Evolutionary conservation across 495 filamentous ascomycete species (phyloP).

Genomic region (Neurospora sp.): DNA sequence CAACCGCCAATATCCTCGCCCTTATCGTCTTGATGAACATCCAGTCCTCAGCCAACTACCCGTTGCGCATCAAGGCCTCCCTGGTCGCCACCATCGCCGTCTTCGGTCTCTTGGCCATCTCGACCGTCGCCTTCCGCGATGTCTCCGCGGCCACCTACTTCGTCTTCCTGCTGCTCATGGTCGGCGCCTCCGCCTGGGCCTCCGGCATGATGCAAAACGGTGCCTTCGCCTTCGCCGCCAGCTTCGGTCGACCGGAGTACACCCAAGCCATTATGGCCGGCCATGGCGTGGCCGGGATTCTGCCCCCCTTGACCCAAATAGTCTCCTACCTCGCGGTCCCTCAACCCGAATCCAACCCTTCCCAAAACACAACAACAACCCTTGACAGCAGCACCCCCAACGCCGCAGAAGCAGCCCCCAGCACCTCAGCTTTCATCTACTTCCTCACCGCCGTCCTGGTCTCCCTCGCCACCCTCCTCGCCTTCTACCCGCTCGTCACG

Average conservation of each 20-base stretch:
- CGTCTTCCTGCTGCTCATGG: slow-evolving; percentile 70
- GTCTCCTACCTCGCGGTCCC: slow-evolving; percentile 66
- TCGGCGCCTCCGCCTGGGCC: slow-evolving; percentile 65
- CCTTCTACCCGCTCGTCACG: slow-evolving; percentile 37
- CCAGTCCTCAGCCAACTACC: slow-evolving; percentile 73
- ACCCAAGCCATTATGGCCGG: slow-evolving; percentile 95
- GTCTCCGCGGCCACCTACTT: slow-evolving; percentile 59
- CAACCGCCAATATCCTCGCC: slow-evolving; percentile 64
- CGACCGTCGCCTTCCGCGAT: slow-evolving; percentile 55
- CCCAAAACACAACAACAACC: not conserved
- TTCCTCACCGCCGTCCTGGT: slow-evolving; percentile 76
- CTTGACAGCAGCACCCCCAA: slow-evolving; percentile 1
- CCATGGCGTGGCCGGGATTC: slow-evolving; percentile 83
- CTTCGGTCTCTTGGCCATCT: slow-evolving; percentile 70
- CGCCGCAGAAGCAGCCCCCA: slow-evolving; percentile 12
- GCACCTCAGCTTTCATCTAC: slow-evolving; percentile 75
- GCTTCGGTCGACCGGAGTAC: slow-evolving; percentile 74
- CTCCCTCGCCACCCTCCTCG: slow-evolving; percentile 49
- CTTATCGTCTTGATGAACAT: slow-evolving; percentile 66
- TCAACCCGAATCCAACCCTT: slow-evolving; percentile 7
- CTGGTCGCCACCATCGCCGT: slow-evolving; percentile 61
- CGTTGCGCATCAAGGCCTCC: slow-evolving; percentile 65
- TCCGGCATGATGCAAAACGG: slow-evolving; percentile 89
- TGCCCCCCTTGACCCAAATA: slow-evolving; percentile 82
- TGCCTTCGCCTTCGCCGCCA: slow-evolving; percentile 80